These are phyloP conservation scores for Zizania palustris DNA, from an alignment of 202 grass and related monocot genomes.

Conservation along the genomic window DNA sequence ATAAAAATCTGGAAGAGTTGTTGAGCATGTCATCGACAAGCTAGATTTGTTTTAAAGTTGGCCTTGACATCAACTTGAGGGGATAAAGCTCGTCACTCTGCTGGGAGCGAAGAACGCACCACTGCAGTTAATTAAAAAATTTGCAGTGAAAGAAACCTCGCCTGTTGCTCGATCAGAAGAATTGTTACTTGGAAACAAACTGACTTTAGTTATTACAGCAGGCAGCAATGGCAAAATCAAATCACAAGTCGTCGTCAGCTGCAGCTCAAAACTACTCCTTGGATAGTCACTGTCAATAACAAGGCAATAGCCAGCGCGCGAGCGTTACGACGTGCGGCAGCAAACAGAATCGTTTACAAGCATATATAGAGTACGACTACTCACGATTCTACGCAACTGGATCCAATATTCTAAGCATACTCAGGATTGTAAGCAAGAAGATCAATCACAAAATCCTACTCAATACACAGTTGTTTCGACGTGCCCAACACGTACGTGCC, in stretches of 20 bases:
- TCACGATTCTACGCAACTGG: constrained; percentile 16
- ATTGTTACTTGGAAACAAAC: not conserved
- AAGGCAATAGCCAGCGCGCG: too few relatives aligned
- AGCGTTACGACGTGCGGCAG: not conserved
- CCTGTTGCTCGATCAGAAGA: not conserved
- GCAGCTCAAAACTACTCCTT: not conserved
- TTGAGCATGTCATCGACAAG: too few relatives aligned
- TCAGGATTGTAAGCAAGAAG: not conserved
- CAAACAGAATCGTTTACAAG: not conserved
- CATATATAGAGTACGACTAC: not conserved
- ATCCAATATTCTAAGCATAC: constrained; percentile 1
- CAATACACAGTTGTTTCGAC: not conserved
- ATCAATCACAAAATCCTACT: not conserved
- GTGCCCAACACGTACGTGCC: too few relatives aligned
- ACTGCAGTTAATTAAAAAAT: not conserved
- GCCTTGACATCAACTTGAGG: not conserved
- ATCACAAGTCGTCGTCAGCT: not conserved
- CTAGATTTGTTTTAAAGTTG: not conserved
- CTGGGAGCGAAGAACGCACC: not conserved
- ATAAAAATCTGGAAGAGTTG: too few relatives aligned
- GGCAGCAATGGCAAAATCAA: not conserved
- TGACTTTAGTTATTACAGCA: not conserved
- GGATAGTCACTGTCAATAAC: not conserved
- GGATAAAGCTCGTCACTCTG: not conserved
- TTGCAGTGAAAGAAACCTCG: not conserved